Base-by-base conservation (phyloP, 495 filamentous ascomycete genomes). In the Cladorrhinum samala region DNA sequence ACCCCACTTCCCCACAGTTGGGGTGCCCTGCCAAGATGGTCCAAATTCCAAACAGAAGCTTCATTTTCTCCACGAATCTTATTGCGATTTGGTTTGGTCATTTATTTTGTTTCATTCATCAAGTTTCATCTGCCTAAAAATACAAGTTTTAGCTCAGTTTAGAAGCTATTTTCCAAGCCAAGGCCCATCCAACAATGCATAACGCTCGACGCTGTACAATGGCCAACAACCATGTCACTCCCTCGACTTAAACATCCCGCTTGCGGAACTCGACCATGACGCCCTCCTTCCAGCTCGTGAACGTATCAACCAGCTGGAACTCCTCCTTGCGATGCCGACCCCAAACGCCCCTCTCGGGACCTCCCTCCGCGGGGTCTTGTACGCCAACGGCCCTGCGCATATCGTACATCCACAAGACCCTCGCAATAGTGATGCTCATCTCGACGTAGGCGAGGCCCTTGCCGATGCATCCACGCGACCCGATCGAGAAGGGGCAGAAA, bases 401-500 rank as follows among this genome's bases (percentile, higher is more conserved):
- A 50, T 81, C 77, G 53, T 77, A 79, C 58, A 70, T 7, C 19
- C 60, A 80, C 46, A 83, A 45, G 38, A 72, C 63, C 9, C 78
- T 55, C 20, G 74, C 78, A 23, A 80, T 51, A 13, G 73, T 68
- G 3, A 73, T 71, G 56, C 65, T 71, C 67, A 83, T 71, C 63
- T 77, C 74, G 33, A 77, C 60, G 51, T 78, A 81, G 0, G 81
- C 81, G 46, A 86, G 56, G 0, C 71, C 71, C 60, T 82, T 82
- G 1, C 82, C 83, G 19, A 85, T 77, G 52, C 83, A 86, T 2
- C 71, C 72, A 14, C 81, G 62, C 0, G 77, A 73, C 0, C 83
- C 83, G 39, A 81, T 60, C 2, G 71, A 75, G 57, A 85, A 86
- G 1, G 84, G 76, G 44, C 68, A 73, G 60, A 82, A 85, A 2